Evolutionary conservation across 352 stramenopile species (phyloP), one percentile per base, ranked within the genome.

Genomic region (Globisporangium lucens): DNA sequence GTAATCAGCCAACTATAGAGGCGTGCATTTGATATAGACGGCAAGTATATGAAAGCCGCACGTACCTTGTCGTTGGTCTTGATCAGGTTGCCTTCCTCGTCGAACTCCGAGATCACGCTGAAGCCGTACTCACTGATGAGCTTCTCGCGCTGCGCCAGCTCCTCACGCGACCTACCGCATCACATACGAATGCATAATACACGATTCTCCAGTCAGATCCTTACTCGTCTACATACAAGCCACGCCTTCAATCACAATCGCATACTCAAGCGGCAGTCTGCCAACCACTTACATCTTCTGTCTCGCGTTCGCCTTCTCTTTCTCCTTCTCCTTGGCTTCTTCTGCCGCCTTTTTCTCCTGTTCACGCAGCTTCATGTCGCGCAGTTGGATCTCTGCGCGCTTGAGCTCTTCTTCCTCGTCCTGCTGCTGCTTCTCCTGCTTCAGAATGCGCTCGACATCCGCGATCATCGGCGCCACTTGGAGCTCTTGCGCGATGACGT

Each of bases 21-120:
- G 7, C 22, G n/a, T 30, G 24, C 9, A 24, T 24, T 24, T 8
- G 7, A 38, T 17, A 4, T 27, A 38, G 13, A 35, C 4, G 15
- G 5, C 24, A n/a, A 33, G 20, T 9, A 8, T 1, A 2, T 33
- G 24, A 24, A 24, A 20, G 15, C 15, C 2, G 17, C 9, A 22
- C 33, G 33, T 43, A 85, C 79, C 71, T 89, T 90, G 71, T 91
- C 81, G 56, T 78, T 82, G 22, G 79, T 85, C 73, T 91, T 87
- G 69, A 93, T 78, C 15, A 95, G 74, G 68, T 95, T 93, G 51
- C 85, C 87, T 15, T 93, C 83, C 69, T 95, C 87, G 63, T 95
- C 87, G 64, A 93, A 90, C 74, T 93, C 84, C 0, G 85, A 91
- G 66, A 91, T 82, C 38, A 82, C 75, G 13, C 80, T 90, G 67